Evolutionary conservation across 2,329 filamentous ascomycete species (phyloP).

Genomic region (Botrytis elliptica): DNA sequence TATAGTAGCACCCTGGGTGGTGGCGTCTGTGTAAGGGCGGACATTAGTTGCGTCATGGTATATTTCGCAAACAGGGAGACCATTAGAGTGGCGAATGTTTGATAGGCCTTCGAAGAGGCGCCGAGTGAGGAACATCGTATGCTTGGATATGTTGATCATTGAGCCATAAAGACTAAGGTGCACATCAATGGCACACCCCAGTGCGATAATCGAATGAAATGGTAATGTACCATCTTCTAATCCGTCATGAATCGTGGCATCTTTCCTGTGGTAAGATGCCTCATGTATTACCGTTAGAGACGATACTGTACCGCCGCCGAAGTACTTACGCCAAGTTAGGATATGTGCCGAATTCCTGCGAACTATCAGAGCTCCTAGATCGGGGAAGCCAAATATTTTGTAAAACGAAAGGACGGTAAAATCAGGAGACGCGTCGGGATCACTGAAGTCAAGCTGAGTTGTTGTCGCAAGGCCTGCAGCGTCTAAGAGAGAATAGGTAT

Average conservation of each 20-base stretch:
- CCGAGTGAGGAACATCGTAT: conserved; percentile 64
- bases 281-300: conserved; percentile 74
- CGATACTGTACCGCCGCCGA: conserved; percentile 91
- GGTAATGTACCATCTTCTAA: conserved; percentile 90
- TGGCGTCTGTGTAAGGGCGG: conserved; percentile 30
- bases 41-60: conserved; percentile 40
- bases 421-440: conserved; percentile 65
- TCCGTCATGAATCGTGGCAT: conserved; percentile 68
- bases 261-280: conserved; percentile 79
- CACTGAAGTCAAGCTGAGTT: conserved; percentile 67
- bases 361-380: conserved; percentile 81
- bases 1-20: conserved; percentile 65
- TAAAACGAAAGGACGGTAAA: conserved; percentile 86
- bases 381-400: conserved; percentile 94
- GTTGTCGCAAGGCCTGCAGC: conserved; percentile 80
- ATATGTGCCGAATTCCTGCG: conserved; percentile 64
- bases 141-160: conserved; percentile 65
- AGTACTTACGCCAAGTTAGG: conserved; percentile 71
- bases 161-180: conserved; percentile 69
- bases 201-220: conserved; percentile 82
- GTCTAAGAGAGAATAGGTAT: conserved; percentile 73
- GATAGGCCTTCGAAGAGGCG: conserved; percentile 58
- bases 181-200: conserved; percentile 69
- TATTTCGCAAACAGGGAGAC: conserved; percentile 33
- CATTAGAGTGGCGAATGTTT: conserved; percentile 64